Conservation (phyloP, 148 eudicot genomes). For the Fallopia convolvulus region DNA sequence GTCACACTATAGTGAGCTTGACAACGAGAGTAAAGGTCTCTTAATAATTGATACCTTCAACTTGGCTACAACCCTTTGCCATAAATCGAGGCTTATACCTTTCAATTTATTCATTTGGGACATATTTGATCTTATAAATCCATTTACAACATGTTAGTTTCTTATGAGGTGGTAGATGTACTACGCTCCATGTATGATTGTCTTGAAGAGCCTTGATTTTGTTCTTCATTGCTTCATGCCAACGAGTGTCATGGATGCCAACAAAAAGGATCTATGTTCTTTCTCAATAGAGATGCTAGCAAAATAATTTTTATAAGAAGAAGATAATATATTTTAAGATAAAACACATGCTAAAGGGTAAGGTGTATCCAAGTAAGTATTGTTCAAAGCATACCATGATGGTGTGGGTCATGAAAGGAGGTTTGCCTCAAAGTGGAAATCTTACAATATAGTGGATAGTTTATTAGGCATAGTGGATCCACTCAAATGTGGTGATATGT, state of each 20-base stretch:
- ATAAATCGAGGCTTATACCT: conserved; percentile 3
- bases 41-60: conserved; percentile 3
- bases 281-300: background rate
- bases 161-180: background rate
- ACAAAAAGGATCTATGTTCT: background rate
- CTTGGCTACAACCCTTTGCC: conserved; percentile 9
- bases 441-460: too few relatives aligned
- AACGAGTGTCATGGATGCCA: background rate
- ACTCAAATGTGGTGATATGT: too few relatives aligned
- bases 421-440: too few relatives aligned
- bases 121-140: conserved; percentile 6
- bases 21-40: conserved; percentile 12
- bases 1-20: conserved; percentile 4
- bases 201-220: background rate
- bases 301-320: background rate
- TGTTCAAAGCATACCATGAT: too few relatives aligned
- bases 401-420: too few relatives aligned
- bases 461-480: too few relatives aligned
- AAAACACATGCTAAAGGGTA: background rate
- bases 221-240: background rate
- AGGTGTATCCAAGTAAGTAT: too few relatives aligned
- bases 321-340: background rate
- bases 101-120: conserved; percentile 6
- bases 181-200: background rate
- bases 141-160: conserved; percentile 8